Base-by-base conservation (phyloP, 2,329 filamentous ascomycete genomes). In the Stagonosporopsis rhizophila region DNA sequence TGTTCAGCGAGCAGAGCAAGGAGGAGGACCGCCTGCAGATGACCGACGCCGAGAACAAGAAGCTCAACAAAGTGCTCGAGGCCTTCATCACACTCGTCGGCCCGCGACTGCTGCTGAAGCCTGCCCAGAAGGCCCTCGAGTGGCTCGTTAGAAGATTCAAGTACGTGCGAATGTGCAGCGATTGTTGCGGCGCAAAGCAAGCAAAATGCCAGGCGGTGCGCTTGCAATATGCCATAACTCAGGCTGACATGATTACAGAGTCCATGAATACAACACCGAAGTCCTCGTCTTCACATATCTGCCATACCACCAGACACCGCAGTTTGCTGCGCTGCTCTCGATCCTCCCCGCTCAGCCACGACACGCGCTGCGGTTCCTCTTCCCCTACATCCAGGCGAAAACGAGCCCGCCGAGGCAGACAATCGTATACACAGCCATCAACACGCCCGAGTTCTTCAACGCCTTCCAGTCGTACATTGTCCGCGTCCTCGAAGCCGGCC, bases 1-100 rank as follows among this genome's bases (percentile, higher is more conserved):
- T 99, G 53, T 99, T 98, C 83, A 96, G 90, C 80, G 90, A 95
- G 68, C 91, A 96, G 79, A 97, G 94, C 78, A 93, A 92, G 75
- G 84, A 86, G 60, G 89, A 96, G 72, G 95, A 99, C 74, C 86
- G 95, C 50, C 89, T 87, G 20, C 89, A 95, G 77, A 89, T 98
- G 85, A 93, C 88, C 15, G 83, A 84, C 27, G 82, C 83, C 58
- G 91, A 98, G 74, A 98, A 97, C 78, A 83, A 86, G 64, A 89
- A 92, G 71, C 81, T 99, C 52, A 87, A 97, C 75, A 82, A 80
- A 45, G 89, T 88, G 53, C 79, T 98, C 52, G 90, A 96, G 67
- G 85, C 86, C 14, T 99, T 98, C 72, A 80, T 99, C 64, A 89
- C 88, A 28, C 82, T 98, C 14, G 87, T 90, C 11, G 89, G 91